Conservation (phyloP, 2,329 filamentous ascomycete species). For the Apiospora malaysiana region DNA sequence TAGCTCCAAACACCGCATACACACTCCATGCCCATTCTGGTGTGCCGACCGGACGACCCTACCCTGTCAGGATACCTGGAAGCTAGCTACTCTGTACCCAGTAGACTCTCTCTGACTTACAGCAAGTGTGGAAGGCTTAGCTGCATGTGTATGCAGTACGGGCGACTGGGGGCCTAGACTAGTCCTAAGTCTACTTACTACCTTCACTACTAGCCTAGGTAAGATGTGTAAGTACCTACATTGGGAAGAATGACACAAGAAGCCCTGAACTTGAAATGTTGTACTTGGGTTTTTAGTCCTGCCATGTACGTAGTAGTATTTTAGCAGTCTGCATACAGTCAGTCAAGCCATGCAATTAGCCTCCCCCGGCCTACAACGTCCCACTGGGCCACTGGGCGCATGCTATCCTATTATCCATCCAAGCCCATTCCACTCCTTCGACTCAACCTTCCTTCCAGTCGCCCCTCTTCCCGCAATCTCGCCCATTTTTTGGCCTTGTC, state of each 20-base stretch:
- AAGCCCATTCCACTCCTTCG: neutral
- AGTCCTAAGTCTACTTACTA: too few species aligned
- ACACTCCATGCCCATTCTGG: too few species aligned
- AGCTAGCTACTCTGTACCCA: too few species aligned
- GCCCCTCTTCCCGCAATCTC: constrained; percentile 9
- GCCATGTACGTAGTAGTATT: neutral
- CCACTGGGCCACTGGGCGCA: constrained; percentile 5
- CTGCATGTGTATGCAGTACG: neutral
- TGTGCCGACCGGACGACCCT: neutral
- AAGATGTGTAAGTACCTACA: too few species aligned
- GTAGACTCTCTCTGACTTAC: neutral
- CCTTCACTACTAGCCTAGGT: too few species aligned
- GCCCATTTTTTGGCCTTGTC: neutral
- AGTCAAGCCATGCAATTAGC: neutral
- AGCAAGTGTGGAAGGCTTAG: neutral
- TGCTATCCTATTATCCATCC: neutral
- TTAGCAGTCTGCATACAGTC: neutral
- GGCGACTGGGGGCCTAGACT: neutral
- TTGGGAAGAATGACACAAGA: neutral
- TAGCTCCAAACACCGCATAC: too few species aligned
- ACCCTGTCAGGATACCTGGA: neutral
- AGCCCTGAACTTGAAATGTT: neutral
- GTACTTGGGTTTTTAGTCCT: too few species aligned
- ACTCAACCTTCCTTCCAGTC: constrained; percentile 1
- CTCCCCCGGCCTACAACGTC: constrained; percentile 15